Evolutionary conservation across 2,329 filamentous ascomycete genomes (phyloP).

Genomic region (Clarireedia homoeocarpa): DNA sequence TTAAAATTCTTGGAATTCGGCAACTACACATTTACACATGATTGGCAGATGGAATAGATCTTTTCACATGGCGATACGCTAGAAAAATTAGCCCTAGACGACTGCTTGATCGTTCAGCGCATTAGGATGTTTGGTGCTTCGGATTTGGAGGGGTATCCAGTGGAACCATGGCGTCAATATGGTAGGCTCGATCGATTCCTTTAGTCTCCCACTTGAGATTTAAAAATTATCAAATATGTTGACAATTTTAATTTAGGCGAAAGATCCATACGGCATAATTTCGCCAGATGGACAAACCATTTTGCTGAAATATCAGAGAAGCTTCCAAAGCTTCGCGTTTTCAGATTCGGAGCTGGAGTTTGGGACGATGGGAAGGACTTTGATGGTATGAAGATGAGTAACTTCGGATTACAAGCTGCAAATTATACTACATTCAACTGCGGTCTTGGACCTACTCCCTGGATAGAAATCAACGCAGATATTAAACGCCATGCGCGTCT

Average conservation of each 20-base stretch:
- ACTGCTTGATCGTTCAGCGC: constrained; percentile 4
- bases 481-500: too few species aligned
- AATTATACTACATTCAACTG: background rate
- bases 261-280: background rate
- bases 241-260: background rate
- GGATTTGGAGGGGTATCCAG: constrained; percentile 4
- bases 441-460: background rate
- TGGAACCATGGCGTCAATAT: background rate
- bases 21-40: constrained; percentile 7
- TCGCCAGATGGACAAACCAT: background rate
- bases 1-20: constrained; percentile 9
- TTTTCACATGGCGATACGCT: constrained; percentile 6
- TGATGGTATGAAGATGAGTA: background rate
- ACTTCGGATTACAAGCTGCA: background rate
- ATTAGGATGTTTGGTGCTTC: background rate
- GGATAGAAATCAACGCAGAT: background rate
- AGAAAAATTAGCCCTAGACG: background rate
- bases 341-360: background rate
- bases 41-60: constrained; percentile 13
- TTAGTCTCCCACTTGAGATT: background rate
- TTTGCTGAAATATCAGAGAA: background rate
- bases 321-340: background rate
- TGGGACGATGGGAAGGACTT: background rate
- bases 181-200: background rate
- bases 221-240: background rate